A percentile compares a stretch with the other conserved stretches of the same genome.
Conservation (phyloP, 2,329 filamentous ascomycete genomes). For the Elsinoe australis region DNA sequence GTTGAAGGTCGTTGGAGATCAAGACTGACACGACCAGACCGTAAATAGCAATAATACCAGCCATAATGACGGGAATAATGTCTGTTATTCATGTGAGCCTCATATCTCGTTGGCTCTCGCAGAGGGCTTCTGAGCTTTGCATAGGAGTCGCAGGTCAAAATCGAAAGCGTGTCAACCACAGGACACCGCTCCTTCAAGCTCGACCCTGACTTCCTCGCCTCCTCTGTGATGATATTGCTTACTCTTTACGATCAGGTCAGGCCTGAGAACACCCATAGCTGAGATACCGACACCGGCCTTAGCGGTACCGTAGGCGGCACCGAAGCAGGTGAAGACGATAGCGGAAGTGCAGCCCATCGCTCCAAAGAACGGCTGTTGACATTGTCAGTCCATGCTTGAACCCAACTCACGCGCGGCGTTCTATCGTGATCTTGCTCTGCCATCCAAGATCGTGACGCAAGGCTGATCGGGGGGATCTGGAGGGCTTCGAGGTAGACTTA, state of each 20-base stretch:
- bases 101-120: no score
- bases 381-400: slow-evolving; percentile 24
- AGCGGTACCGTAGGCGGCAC: slow-evolving; percentile 95
- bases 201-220: no score
- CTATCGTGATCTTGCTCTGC: neutral
- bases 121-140: no score
- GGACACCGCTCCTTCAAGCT: no score
- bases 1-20: slow-evolving; percentile 46
- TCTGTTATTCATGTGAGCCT: slow-evolving; percentile 47
- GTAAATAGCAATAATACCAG: slow-evolving; percentile 99
- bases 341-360: slow-evolving; percentile 93
- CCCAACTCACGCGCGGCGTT: no score
- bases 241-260: slow-evolving; percentile 99
- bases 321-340: slow-evolving; percentile 94
- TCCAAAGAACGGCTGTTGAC: slow-evolving; percentile 74
- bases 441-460: slow-evolving; percentile 5
- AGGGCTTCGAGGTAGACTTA: slow-evolving; percentile 53
- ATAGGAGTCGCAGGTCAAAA: no score
- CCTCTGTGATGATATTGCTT: slow-evolving; percentile 42
- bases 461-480: neutral
- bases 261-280: slow-evolving; percentile 94
- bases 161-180: no score
- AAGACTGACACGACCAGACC: slow-evolving; percentile 48
- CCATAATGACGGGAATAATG: slow-evolving; percentile 99
- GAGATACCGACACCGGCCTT: slow-evolving; percentile 99